These are phyloP conservation scores for Irpex sp. DNA, from an alignment of 1,284 basidiomycete genomes.

Conservation along the genomic window DNA sequence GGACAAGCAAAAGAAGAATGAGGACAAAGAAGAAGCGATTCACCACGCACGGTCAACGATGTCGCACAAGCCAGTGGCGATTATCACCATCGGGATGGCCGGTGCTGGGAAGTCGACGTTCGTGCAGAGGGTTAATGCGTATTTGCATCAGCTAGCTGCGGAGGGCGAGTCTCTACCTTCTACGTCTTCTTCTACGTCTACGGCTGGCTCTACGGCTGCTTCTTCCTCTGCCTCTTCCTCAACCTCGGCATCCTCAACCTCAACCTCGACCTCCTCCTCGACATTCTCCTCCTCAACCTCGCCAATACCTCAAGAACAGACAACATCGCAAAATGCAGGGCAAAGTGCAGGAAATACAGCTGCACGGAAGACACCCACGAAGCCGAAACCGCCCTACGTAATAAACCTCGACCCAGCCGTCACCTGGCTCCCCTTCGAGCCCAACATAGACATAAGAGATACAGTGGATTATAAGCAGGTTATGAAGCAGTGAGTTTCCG, in stretches of 20 bases:
- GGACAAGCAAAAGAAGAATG: too few species aligned
- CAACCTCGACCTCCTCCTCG: too few species aligned
- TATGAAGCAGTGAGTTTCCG: slow-evolving; percentile 92
- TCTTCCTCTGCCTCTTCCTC: too few species aligned
- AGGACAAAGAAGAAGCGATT: neutral
- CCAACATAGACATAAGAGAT: slow-evolving; percentile 98
- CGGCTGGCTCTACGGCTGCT: too few species aligned
- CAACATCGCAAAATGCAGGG: too few species aligned
- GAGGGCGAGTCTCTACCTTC: too few species aligned
- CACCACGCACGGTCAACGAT: neutral
- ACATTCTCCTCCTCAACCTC: too few species aligned
- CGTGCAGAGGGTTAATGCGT: slow-evolving; percentile 87
- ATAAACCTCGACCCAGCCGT: slow-evolving; percentile 98
- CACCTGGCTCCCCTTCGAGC: slow-evolving; percentile 82
- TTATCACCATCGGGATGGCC: slow-evolving; percentile 92
- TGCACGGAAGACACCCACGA: too few species aligned
- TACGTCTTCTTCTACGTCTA: too few species aligned
- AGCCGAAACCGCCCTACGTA: slow-evolving; percentile 64
- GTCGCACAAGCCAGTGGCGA: slow-evolving; percentile 64
- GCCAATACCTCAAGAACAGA: too few species aligned
- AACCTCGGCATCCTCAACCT: too few species aligned
- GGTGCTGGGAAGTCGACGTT: slow-evolving; percentile 97
- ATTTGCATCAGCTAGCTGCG: slow-evolving; percentile 82
- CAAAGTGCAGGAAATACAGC: too few species aligned
- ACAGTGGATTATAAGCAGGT: slow-evolving; percentile 97